Percentiles rank a stretch among this genome's conserved stretches.
phyloP scores from a whole-genome alignment of 2,329 filamentous ascomycete species.

The Verticillium longisporum region DNA sequence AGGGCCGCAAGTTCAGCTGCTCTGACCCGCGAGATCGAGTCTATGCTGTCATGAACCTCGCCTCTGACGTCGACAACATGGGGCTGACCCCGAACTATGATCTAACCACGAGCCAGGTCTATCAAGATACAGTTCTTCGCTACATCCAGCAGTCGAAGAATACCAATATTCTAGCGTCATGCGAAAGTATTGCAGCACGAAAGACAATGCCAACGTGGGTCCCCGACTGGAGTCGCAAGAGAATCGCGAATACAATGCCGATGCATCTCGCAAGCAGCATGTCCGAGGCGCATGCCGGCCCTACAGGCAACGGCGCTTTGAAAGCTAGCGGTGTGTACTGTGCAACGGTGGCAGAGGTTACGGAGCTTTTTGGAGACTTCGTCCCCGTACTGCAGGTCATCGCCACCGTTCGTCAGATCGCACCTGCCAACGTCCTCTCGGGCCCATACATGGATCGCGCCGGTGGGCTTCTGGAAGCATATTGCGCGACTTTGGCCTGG shows the following conservation, averaged over 20 bases:
- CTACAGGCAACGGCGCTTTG: background rate
- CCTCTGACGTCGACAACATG: constrained; percentile 9
- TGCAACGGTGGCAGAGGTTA: background rate
- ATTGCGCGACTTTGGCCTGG: constrained; percentile 3
- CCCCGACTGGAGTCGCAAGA: constrained; percentile 11
- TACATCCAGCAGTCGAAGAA: constrained; percentile 1
- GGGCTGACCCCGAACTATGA: constrained; percentile 4
- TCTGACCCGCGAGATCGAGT: constrained; percentile 9
- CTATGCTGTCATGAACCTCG: constrained; percentile 8
- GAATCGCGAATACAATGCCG: background rate
- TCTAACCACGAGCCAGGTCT: constrained; percentile 1
- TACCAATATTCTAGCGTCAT: constrained; percentile 1
- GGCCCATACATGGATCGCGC: background rate
- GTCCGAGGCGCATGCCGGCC: background rate
- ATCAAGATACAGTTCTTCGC: constrained; percentile 1
- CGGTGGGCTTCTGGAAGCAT: background rate
- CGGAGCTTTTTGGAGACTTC: constrained; percentile 1
- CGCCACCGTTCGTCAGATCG: background rate
- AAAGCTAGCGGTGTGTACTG: background rate
- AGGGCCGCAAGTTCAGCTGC: constrained; percentile 9
- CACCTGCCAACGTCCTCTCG: background rate
- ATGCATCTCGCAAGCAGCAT: constrained; percentile 1
- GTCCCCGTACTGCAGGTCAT: background rate
- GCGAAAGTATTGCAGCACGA: background rate
- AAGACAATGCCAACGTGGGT: constrained; percentile 11